Conservation (phyloP, 495 filamentous ascomycete genomes). For the Penicillium daleae region DNA sequence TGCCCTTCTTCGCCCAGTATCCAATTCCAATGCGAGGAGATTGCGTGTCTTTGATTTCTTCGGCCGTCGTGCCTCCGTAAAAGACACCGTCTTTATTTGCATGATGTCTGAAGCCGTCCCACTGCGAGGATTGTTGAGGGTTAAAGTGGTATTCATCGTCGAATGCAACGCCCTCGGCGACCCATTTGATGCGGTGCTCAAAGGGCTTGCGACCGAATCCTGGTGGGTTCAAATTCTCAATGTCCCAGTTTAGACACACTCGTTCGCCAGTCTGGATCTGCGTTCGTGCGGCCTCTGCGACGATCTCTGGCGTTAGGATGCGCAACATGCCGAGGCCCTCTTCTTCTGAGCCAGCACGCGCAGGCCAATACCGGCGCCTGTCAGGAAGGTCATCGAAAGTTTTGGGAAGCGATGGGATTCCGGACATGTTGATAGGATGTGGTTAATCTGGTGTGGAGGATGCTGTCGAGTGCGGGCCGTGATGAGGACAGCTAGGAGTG, state of each 20-base stretch:
- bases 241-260: slow-evolving; percentile 55
- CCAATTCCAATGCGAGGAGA: slow-evolving; percentile 56
- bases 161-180: slow-evolving; percentile 54
- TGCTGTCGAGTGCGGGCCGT: slow-evolving; percentile 1
- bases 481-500: neutral
- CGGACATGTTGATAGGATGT: slow-evolving; percentile 25
- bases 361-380: slow-evolving; percentile 54
- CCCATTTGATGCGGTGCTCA: slow-evolving; percentile 59
- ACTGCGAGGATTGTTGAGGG: slow-evolving; percentile 76
- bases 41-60: slow-evolving; percentile 56
- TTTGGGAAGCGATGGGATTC: slow-evolving; percentile 34
- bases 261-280: slow-evolving; percentile 55
- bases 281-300: slow-evolving; percentile 48
- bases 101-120: slow-evolving; percentile 75
- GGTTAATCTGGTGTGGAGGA: neutral
- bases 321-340: slow-evolving; percentile 59
- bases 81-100: slow-evolving; percentile 45
- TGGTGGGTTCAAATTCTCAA: slow-evolving; percentile 53
- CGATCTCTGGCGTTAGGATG: slow-evolving; percentile 52
- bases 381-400: slow-evolving; percentile 54
- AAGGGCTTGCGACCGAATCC: slow-evolving; percentile 60
- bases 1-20: slow-evolving; percentile 52
- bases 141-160: slow-evolving; percentile 76
- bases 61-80: slow-evolving; percentile 56
- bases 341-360: slow-evolving; percentile 43